Base-by-base conservation (phyloP, 768 basidiomycete genomes). In the Tricholoma terreum region DNA sequence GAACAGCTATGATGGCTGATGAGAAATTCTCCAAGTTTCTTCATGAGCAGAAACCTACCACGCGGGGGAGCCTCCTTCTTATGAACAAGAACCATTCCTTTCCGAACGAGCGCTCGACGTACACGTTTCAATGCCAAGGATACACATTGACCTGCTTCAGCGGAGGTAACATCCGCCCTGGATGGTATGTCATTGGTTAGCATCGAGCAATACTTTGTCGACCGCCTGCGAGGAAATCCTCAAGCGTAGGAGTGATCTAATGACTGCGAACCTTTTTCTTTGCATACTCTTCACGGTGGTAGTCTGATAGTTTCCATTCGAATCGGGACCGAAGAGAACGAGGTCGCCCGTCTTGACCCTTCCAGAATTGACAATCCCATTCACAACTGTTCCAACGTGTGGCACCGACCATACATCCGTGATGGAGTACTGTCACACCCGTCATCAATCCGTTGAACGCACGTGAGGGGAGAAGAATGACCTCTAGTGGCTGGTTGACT, bases 61-160 rank as follows among this genome's bases (percentile, higher is more conserved):
- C 81, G 82, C 4, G 94, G 94, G 24, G 84, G 87, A 6, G 74
- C 74, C 10, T 96, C 94, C 2, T 85, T 82, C 70, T 87, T 92
- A 56, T 85, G 84, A 0, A 94, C 86, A 43, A 98, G 75, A 2
- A 97, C 92, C 95, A 96, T 95, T 11, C 95, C 96, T 72, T 98
- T 98, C 58, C 96, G 78, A 8, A 98, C 85, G 19, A 86, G 84
- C 7, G 85, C 81, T 54, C 92, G 77, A 54, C 89, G 81, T 57
- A 97, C 87, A 45, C 92, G 83, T 76, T 98, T 99, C 27, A 99
- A 73, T 3, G 96, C 97, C 54, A 97, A 77, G 7, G 92, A 91
- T 17, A 99, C 94, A 50, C 91, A 92, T 73, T 99, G 97, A 2
- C 97, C 97, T 6, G 97, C 97, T 65, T 98, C 95, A 0, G 92